Evolutionary conservation across 139 green algal species (phyloP).

Genomic region (Picochlorum sp.): DNA sequence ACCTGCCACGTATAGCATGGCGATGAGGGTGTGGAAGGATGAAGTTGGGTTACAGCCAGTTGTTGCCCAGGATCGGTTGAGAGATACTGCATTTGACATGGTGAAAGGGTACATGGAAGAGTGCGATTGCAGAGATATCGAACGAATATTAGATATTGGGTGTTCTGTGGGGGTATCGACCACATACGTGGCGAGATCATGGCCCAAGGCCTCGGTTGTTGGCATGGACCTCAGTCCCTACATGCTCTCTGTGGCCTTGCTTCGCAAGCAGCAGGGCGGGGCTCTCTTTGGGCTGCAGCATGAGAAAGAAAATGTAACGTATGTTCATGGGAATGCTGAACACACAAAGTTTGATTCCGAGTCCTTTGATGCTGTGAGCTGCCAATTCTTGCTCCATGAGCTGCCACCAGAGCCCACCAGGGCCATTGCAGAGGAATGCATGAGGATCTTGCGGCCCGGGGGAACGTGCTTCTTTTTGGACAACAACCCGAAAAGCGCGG

Average conservation of each 20-base stretch:
- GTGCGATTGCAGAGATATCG: not conserved
- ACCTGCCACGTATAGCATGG: conserved; percentile 53
- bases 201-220: conserved; percentile 39
- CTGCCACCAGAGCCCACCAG: conserved; percentile 41
- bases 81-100: conserved; percentile 29
- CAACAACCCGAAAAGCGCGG: conserved; percentile 65
- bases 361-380: conserved; percentile 62
- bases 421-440: conserved; percentile 37
- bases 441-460: conserved; percentile 57
- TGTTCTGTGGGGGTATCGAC: conserved; percentile 77
- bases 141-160: conserved; percentile 65
- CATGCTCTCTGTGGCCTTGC: conserved; percentile 81
- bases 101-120: conserved; percentile 15
- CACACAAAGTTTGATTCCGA: conserved; percentile 35
- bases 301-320: conserved; percentile 37
- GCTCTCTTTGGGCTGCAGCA: conserved; percentile 6
- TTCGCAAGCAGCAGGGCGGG: conserved; percentile 35
- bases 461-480: conserved; percentile 66
- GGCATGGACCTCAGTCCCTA: conserved; percentile 77
- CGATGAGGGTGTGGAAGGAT: conserved; percentile 48
- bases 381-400: conserved; percentile 82
- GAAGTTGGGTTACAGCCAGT: conserved; percentile 30
- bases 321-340: conserved; percentile 63
- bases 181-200: conserved; percentile 48
- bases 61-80: conserved; percentile 31